phyloP scores from a whole-genome alignment of 2,329 filamentous ascomycete species.

The Tolypocladium ovalisporum region DNA sequence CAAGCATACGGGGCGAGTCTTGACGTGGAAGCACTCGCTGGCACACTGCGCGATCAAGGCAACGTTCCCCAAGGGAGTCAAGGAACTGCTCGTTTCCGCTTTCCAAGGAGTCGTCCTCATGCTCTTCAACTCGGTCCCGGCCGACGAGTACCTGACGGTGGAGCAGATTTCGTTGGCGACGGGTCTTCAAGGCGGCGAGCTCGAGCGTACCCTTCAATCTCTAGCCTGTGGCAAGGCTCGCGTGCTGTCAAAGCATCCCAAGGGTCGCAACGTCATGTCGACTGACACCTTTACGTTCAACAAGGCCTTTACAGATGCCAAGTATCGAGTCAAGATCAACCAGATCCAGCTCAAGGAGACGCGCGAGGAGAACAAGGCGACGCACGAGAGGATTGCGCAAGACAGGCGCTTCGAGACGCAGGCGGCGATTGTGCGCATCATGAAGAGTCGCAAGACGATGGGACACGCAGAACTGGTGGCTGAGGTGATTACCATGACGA shows the following conservation, averaged over 20 bases:
- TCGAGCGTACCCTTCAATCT: constrained; percentile 86
- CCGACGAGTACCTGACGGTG: constrained; percentile 59
- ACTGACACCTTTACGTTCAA: constrained; percentile 85
- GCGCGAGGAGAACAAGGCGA: constrained; percentile 86
- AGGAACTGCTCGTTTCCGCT: constrained; percentile 82
- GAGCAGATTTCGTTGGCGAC: constrained; percentile 64
- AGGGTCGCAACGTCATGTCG: constrained; percentile 64
- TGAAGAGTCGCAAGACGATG: constrained; percentile 89
- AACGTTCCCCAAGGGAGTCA: constrained; percentile 65
- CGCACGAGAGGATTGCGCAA: constrained; percentile 77
- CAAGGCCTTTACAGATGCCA: constrained; percentile 62
- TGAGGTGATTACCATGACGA: constrained; percentile 87
- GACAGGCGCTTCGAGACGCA: constrained; percentile 95
- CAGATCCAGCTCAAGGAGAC: constrained; percentile 97
- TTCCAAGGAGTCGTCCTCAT: constrained; percentile 88
- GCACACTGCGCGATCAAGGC: constrained; percentile 82
- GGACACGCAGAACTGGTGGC: constrained; percentile 77
- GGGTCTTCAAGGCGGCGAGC: constrained; percentile 63
- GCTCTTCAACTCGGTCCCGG: constrained; percentile 65
- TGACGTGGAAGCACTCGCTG: constrained; percentile 90
- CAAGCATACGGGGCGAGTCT: constrained; percentile 78
- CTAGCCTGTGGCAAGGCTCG: constrained; percentile 84
- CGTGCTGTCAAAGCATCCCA: constrained; percentile 76
- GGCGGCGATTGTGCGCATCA: constrained; percentile 89
- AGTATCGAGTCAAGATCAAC: constrained; percentile 94